Evolutionary conservation across 148 eudicot species (phyloP).

Genomic region (Fagopyrum tataricum): DNA sequence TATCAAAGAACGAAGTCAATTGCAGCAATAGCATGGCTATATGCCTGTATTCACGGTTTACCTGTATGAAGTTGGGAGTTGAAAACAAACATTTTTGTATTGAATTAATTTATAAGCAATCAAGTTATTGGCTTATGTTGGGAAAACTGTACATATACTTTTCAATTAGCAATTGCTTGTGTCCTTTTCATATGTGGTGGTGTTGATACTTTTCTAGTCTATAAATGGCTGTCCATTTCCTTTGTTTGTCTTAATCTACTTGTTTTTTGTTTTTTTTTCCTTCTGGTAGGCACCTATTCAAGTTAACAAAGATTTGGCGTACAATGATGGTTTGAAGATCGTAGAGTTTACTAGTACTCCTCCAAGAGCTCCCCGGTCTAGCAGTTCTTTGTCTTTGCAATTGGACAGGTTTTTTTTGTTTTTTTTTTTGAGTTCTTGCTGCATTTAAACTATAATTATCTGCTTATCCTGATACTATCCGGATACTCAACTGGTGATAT

Average conservation of each 20-base stretch:
- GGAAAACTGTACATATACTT: neutral
- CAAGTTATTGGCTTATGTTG: neutral
- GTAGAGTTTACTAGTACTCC: conserved; percentile 43
- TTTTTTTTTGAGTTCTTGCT: neutral
- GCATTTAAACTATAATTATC: neutral
- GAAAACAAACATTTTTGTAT: neutral
- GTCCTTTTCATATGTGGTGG: neutral
- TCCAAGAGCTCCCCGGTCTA: conserved; percentile 28
- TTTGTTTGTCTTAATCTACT: neutral
- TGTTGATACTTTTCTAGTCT: neutral
- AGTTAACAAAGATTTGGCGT: conserved; percentile 71
- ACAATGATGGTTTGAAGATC: conserved; percentile 66
- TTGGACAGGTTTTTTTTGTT: conserved; percentile 51
- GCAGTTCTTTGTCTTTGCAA: conserved; percentile 51
- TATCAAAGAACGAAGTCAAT: neutral
- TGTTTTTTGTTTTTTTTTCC: neutral
- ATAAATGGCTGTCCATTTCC: neutral
- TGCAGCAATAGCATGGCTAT: neutral
- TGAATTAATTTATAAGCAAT: neutral
- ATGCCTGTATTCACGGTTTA: neutral
- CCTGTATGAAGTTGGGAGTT: neutral
- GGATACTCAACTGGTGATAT: neutral
- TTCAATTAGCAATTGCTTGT: neutral
- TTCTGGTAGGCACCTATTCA: conserved; percentile 64
- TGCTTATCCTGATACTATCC: neutral